Evolutionary conservation across 345 rosid species (phyloP).

Genomic region (Salix viminalis): DNA sequence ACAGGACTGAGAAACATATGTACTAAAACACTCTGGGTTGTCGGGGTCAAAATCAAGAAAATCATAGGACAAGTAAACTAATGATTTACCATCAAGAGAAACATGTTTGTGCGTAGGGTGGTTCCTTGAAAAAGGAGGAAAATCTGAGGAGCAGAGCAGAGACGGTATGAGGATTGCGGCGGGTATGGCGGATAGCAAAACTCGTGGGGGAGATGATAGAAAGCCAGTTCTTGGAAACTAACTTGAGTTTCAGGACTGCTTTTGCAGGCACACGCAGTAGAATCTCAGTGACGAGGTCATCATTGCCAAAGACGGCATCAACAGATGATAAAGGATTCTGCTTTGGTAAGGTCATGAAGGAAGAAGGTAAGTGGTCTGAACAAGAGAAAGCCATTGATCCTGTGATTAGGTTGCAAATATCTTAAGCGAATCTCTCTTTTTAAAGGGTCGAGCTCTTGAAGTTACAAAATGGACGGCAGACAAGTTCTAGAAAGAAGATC

Average conservation of each 20-base stretch:
- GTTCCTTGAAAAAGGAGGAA: background rate
- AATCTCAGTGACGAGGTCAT: constrained; percentile 4
- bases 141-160: background rate
- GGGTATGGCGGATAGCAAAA: constrained; percentile 7
- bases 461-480: too few relatives aligned
- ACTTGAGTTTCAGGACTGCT: constrained; percentile 4
- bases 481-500: too few relatives aligned
- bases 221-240: constrained; percentile 14
- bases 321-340: background rate
- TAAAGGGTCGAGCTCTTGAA: too few relatives aligned
- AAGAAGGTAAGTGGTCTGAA: background rate
- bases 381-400: background rate
- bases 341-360: background rate
- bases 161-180: background rate
- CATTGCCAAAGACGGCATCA: background rate
- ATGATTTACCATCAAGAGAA: background rate
- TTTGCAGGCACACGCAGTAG: constrained; percentile 7
- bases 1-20: background rate
- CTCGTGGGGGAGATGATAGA: constrained; percentile 9
- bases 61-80: background rate
- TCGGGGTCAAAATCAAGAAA: background rate
- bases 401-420: too few relatives aligned
- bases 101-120: background rate
- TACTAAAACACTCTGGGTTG: background rate
- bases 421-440: too few relatives aligned